Evolutionary conservation across 2,329 filamentous ascomycete genomes (phyloP).

Genomic region (Herpotrichia juniperi): DNA sequence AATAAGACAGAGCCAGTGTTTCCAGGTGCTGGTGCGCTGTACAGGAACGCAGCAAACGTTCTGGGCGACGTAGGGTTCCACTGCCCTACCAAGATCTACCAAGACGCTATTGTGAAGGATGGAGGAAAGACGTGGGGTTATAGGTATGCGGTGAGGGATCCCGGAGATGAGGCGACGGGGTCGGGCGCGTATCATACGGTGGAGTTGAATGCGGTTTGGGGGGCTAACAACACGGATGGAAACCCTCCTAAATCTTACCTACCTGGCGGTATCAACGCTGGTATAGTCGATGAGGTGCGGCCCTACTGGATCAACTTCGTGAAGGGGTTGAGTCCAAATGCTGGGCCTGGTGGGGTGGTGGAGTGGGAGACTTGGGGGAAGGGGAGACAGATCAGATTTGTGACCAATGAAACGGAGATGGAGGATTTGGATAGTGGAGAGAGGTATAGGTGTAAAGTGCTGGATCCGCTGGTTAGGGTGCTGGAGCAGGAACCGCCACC

Average conservation of each 20-base stretch:
- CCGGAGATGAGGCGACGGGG: slow-evolving; percentile 57
- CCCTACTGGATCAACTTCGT: slow-evolving; percentile 80
- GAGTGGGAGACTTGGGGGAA: slow-evolving; percentile 58
- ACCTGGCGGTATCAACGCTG: slow-evolving; percentile 58
- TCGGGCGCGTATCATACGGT: slow-evolving; percentile 70
- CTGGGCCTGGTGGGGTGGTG: slow-evolving; percentile 45
- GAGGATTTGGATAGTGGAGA: slow-evolving; percentile 34
- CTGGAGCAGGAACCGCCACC: background rate
- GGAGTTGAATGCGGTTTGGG: slow-evolving; percentile 72
- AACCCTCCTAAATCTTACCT: slow-evolving; percentile 62
- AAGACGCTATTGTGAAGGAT: slow-evolving; percentile 46
- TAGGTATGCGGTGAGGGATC: slow-evolving; percentile 70
- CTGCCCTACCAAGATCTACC: slow-evolving; percentile 66
- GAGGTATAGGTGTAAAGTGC: slow-evolving; percentile 5
- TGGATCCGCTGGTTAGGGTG: slow-evolving; percentile 11
- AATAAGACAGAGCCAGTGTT: slow-evolving; percentile 47
- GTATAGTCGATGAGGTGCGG: slow-evolving; percentile 67
- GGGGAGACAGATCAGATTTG: slow-evolving; percentile 42
- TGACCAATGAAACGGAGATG: slow-evolving; percentile 48
- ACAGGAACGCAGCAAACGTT: slow-evolving; percentile 62
- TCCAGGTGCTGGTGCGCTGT: slow-evolving; percentile 59
- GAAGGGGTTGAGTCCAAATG: slow-evolving; percentile 69
- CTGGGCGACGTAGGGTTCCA: slow-evolving; percentile 71
- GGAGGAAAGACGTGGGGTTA: slow-evolving; percentile 67
- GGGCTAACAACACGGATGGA: slow-evolving; percentile 60